Base-by-base conservation (phyloP, 176 grass and related monocot genomes). In the Carex kokanica region DNA sequence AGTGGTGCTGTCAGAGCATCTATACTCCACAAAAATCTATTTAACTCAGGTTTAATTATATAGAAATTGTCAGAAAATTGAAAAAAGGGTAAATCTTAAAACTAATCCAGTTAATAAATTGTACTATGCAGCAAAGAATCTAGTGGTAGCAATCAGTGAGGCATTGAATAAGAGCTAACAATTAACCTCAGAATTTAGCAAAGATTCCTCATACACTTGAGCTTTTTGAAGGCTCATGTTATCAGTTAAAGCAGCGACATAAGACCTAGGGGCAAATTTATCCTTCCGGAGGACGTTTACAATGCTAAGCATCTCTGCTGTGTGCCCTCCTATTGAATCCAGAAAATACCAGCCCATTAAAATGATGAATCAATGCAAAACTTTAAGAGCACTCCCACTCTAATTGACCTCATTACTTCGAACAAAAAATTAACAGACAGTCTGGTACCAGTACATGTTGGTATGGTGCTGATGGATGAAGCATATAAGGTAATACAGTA, bases 151-250 rank as follows among this genome's bases (percentile, higher is more conserved):
- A 77, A 77, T 32, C 12, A 18, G 73, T 17, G 21, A 75, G 24
- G 73, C 21, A 2, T 31, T 55, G 25, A 31, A 78, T 56, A 78
- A 55, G 49, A 78, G 27, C 13, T 56, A 56, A 17, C 45, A 17
- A 55, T 23, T 74, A 71, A 85, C 79, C 75, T 83, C 53, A 45
- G 77, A 27, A 70, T 86, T 85, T 71, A 84, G 56, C 79, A 94
- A 63, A 25, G 90, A 94, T 57, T 94, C 84, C 82, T 98, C 92
- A 25, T 93, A 98, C 73, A 87, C 84, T 69, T 85, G 74, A 80
- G 95, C 95, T 59, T 98, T 98, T 68, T 86, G 87, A 86, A 98
- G 90, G 81, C 95, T 94, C 95, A 98, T 98, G 70, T 86, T 95
- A 74, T 98, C 92, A 82, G 92, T 94, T 58, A 90, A 85, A 88